phyloP scores from a whole-genome alignment of 129 eudicot species.

The Ambrosia artemisiifolia region DNA sequence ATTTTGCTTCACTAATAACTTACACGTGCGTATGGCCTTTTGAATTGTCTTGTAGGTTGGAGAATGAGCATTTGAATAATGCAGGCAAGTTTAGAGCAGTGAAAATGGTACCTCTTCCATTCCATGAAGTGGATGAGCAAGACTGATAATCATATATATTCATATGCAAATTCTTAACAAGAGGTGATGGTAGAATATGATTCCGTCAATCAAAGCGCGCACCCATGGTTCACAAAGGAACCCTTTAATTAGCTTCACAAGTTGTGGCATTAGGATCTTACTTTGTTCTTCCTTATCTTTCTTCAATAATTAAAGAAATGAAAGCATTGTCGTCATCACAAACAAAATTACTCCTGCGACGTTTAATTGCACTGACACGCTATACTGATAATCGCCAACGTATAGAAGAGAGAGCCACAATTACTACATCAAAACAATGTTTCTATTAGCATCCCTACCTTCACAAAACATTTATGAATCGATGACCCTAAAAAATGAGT shows the following conservation, averaged over 20 bases:
- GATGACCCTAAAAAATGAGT: no score
- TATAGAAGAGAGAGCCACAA: not conserved
- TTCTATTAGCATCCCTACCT: not conserved
- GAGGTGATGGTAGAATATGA: slow-evolving; percentile 43
- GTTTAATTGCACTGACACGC: not conserved
- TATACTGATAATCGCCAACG: not conserved
- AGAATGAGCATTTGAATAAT: slow-evolving; percentile 99
- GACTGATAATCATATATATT: slow-evolving; percentile 39
- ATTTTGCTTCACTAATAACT: slow-evolving; percentile 3
- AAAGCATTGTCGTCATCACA: no score
- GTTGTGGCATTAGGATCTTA: slow-evolving; percentile 42
- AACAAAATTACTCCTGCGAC: not conserved
- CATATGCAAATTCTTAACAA: slow-evolving; percentile 33
- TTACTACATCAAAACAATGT: not conserved
- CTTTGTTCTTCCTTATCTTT: slow-evolving; percentile 33
- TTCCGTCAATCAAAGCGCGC: slow-evolving; percentile 23
- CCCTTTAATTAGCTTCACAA: slow-evolving; percentile 32
- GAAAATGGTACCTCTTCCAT: slow-evolving; percentile 92
- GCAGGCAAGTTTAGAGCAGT: slow-evolving; percentile 97
- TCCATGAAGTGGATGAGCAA: slow-evolving; percentile 86
- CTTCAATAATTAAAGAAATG: no score
- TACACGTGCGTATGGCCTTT: slow-evolving; percentile 8
- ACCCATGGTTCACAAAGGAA: slow-evolving; percentile 32
- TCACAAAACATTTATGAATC: no score
- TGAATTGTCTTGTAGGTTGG: slow-evolving; percentile 60